phyloP scores from a whole-genome alignment of 1,139 yeast genomes.

The Nakaseomyces nivariensis region DNA sequence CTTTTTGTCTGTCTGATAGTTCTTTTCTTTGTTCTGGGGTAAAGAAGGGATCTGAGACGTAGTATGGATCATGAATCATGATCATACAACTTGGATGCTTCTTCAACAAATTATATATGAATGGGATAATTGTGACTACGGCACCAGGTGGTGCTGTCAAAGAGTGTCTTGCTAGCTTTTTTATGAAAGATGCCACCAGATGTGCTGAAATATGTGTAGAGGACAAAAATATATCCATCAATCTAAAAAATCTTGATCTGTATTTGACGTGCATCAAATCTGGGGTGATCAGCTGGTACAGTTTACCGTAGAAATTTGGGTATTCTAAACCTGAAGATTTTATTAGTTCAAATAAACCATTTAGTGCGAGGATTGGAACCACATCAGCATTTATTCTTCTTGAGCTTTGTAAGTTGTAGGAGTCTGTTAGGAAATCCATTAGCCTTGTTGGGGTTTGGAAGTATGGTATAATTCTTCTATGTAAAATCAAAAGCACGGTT shows the following conservation, averaged over 20 bases:
- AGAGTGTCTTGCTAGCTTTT: slow-evolving; percentile 65
- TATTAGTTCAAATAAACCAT: slow-evolving; percentile 82
- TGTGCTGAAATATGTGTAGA: slow-evolving; percentile 83
- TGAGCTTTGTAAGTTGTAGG: slow-evolving; percentile 41
- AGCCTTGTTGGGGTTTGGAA: slow-evolving; percentile 70
- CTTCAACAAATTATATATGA: slow-evolving; percentile 77
- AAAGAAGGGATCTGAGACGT: slow-evolving; percentile 22
- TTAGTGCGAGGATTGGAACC: slow-evolving; percentile 71
- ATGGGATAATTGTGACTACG: slow-evolving; percentile 78
- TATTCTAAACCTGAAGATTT: slow-evolving; percentile 77
- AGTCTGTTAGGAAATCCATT: slow-evolving; percentile 89
- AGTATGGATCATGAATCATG: slow-evolving; percentile 50
- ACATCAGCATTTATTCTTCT: slow-evolving; percentile 47
- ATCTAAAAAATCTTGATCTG: slow-evolving; percentile 78
- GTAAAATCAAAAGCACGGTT: slow-evolving; percentile 57
- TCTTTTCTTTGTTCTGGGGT: slow-evolving; percentile 25
- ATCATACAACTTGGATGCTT: slow-evolving; percentile 92
- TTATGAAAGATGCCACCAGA: slow-evolving; percentile 82
- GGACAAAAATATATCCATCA: slow-evolving; percentile 74
- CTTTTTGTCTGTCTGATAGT: slow-evolving; percentile 19
- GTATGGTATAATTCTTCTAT: slow-evolving; percentile 75
- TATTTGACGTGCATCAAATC: slow-evolving; percentile 66
- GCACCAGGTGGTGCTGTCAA: slow-evolving; percentile 86
- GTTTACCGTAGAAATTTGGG: slow-evolving; percentile 78
- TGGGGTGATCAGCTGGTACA: slow-evolving; percentile 71